Base-by-base conservation (phyloP, 2,329 filamentous ascomycete species). In the Laburnicola sp. region DNA sequence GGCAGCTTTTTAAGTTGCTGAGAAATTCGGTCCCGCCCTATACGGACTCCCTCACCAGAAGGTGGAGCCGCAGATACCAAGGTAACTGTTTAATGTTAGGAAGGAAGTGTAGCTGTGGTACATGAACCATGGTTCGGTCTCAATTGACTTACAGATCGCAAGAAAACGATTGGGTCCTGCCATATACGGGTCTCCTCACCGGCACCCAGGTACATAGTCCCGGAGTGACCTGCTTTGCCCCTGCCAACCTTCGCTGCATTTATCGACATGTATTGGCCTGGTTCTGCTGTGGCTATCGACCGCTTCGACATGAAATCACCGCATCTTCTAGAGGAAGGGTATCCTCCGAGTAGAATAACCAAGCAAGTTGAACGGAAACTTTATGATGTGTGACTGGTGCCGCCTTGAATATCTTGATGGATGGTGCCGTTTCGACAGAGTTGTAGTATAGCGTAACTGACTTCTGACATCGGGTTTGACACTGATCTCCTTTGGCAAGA, bases 231-330 rank as follows among this genome's bases (percentile, higher is more conserved):
- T 32, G 30, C 30, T 32, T 32, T 32, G 10, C 22, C 23, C 26
- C 11, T 45, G 16, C 9, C 41, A 45, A 39, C 34, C 23, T 45
- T 45, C 27, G 8, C n/a, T 7, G 16, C n/a, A 40, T 40, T 40
- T 4, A 28, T 3, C 23, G 34, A 48, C 23, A 10, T 37, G 16
- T 46, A 21, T 46, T 40, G 30, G 43, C 23, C 30, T 46, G 43
- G 40, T 45, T 38, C 16, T 46, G 48, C 35, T 39, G 36, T 36
- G 42, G 21, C 32, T 37, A 3, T 46, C 42, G 36, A 46, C 28
- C 34, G 36, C 39, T 47, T 27, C 39, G 44, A 38, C 26, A 5
- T 30, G 25, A n/a, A 16, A n/a, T n/a, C 34, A n/a, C 34, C n/a
- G 34, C 34, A 36, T 36, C 6, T 36, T 36, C 35, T 27, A 10